Conservation (phyloP, 768 basidiomycete genomes). For the Tubosaeta sp. region DNA sequence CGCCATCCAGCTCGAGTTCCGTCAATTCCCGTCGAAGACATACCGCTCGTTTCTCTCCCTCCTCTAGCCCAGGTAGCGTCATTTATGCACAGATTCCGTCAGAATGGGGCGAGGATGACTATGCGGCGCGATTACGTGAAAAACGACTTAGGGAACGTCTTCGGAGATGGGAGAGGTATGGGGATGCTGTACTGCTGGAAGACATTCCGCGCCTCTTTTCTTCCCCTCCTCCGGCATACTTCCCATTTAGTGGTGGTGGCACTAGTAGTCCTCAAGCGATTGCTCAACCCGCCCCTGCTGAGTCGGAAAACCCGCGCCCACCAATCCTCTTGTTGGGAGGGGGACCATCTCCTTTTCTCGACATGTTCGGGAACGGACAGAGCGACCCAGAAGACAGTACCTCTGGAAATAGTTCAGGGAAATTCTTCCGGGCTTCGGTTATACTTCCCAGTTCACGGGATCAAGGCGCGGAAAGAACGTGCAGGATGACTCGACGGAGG, state of each 20-base stretch:
- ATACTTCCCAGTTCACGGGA: conserved; percentile 64
- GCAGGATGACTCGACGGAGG: conserved; percentile 57
- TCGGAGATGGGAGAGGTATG: conserved; percentile 66
- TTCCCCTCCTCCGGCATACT: conserved; percentile 17
- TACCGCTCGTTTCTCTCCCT: conserved; percentile 17
- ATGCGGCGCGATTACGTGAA: conserved; percentile 65
- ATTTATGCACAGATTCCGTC: conserved; percentile 11
- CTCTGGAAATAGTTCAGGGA: conserved; percentile 15
- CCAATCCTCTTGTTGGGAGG: conserved; percentile 26
- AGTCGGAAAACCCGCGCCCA: conserved; percentile 21
- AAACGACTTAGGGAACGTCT: conserved; percentile 67
- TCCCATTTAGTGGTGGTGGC: conserved; percentile 1
- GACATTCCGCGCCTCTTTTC: conserved; percentile 56
- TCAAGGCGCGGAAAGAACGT: conserved; percentile 46
- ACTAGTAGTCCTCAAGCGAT: conserved; percentile 16
- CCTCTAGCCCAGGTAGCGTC: conserved; percentile 28
- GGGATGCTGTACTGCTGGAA: conserved; percentile 50
- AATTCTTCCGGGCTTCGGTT: conserved; percentile 66
- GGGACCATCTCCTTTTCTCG: conserved; percentile 17
- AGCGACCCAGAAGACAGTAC: conserved; percentile 15
- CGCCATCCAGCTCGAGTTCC: background rate
- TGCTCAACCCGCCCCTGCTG: conserved; percentile 23
- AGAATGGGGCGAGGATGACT: conserved; percentile 66
- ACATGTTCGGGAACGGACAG: conserved; percentile 21
- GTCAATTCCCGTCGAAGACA: conserved; percentile 11